Conservation (phyloP, 2,329 filamentous ascomycete genomes). For the Ampelomyces quisqualis region DNA sequence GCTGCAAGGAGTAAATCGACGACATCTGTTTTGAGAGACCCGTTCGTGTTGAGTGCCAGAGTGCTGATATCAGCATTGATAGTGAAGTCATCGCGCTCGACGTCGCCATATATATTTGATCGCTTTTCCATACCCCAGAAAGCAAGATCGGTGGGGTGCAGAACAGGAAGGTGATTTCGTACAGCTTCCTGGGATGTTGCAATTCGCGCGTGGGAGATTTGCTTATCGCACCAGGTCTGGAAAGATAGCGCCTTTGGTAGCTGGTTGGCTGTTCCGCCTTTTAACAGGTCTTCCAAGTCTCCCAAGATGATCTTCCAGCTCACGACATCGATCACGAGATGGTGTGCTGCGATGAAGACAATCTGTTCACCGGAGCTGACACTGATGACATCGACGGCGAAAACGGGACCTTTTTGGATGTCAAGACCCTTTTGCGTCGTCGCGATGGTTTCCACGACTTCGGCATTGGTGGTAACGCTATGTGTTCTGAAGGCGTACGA, state of each 20-base stretch:
- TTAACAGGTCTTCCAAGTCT: conserved; percentile 37
- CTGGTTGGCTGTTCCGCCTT: conserved; percentile 6
- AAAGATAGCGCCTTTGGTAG: conserved; percentile 31
- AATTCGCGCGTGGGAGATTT: conserved; percentile 20
- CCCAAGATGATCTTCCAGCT: conserved; percentile 38
- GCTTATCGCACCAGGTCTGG: conserved; percentile 34
- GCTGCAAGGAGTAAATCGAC: conserved; percentile 58
- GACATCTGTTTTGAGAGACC: conserved; percentile 54
- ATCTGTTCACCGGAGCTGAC: conserved; percentile 19
- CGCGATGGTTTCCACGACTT: conserved; percentile 18
- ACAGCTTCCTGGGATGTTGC: background rate
- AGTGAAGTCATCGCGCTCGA: conserved; percentile 31
- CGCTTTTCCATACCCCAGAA: conserved; percentile 37
- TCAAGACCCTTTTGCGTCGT: conserved; percentile 31
- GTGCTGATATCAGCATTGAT: conserved; percentile 23
- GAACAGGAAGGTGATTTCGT: conserved; percentile 9
- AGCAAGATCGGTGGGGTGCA: conserved; percentile 23
- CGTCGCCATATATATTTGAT: conserved; percentile 33
- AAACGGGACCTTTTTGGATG: conserved; percentile 32
- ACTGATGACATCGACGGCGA: conserved; percentile 30
- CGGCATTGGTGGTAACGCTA: conserved; percentile 7
- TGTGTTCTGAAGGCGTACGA: conserved; percentile 27
- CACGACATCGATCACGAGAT: conserved; percentile 39
- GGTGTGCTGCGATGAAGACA: conserved; percentile 35
- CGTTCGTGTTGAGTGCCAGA: conserved; percentile 32